Conservation (phyloP, 305 asterid genomes). For the Fraxinus paxiana region DNA sequence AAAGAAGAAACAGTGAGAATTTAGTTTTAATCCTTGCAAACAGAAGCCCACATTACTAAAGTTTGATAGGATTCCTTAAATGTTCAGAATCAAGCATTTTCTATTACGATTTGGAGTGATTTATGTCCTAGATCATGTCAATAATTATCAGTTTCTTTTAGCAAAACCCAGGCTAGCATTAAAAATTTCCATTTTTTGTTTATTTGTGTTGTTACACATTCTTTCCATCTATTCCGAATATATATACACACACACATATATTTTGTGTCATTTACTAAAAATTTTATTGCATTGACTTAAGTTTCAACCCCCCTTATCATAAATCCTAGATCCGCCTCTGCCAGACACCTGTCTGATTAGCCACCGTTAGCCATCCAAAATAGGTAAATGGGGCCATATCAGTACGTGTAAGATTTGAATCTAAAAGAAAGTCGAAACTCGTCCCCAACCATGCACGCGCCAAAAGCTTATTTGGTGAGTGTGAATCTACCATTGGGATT, state of each 20-base stretch:
- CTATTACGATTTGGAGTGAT: neutral
- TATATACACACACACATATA: too few relatives aligned
- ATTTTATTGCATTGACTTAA: too few relatives aligned
- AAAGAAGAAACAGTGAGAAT: neutral
- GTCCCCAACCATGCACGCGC: too few relatives aligned
- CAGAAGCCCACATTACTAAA: constrained; percentile 18
- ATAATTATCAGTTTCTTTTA: neutral
- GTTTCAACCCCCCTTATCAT: too few relatives aligned
- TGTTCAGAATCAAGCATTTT: neutral
- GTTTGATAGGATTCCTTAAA: neutral
- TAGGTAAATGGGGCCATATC: neutral
- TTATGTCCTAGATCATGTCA: neutral
- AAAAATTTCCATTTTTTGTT: too few relatives aligned
- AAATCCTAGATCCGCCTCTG: too few relatives aligned
- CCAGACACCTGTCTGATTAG: neutral
- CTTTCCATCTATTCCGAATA: too few relatives aligned
- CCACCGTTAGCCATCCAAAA: neutral
- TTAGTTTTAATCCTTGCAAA: neutral
- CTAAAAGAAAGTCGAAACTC: too few relatives aligned
- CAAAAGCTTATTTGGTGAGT: constrained; percentile 26
- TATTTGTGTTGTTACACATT: too few relatives aligned
- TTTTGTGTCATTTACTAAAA: too few relatives aligned
- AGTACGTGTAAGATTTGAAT: neutral
- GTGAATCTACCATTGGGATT: constrained; percentile 42
- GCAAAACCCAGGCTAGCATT: too few relatives aligned